Evolutionary conservation across 2,329 filamentous ascomycete species (phyloP).

Genomic region (Sphaerostilbella broomeana): DNA sequence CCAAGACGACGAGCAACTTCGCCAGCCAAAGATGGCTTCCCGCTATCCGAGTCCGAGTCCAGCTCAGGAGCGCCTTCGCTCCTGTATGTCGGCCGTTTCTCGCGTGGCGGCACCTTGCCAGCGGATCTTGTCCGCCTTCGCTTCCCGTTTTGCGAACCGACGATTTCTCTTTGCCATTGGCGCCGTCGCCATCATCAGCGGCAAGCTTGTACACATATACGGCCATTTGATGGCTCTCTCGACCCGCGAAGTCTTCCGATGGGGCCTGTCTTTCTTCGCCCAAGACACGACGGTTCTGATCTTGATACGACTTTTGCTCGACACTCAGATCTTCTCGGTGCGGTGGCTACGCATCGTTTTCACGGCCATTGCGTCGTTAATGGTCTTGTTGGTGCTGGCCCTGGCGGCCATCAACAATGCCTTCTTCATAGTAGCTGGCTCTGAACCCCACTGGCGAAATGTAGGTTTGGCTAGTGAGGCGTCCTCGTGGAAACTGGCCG

Average conservation of each 20-base stretch:
- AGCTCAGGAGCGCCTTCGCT: conserved; percentile 1
- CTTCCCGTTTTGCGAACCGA: conserved; percentile 22
- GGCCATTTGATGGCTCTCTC: conserved; percentile 27
- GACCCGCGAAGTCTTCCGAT: conserved; percentile 23
- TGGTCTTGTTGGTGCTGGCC: conserved; percentile 18
- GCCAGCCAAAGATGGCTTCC: conserved; percentile 12
- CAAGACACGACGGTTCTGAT: conserved; percentile 28
- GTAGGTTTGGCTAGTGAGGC: conserved; percentile 25
- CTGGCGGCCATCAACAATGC: conserved; percentile 19
- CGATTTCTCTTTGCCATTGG: conserved; percentile 28
- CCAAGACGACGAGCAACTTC: conserved; percentile 9
- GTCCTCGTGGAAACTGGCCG: conserved; percentile 23
- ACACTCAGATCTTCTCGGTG: conserved; percentile 17
- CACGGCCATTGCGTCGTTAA: conserved; percentile 15
- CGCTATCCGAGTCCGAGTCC: conserved; percentile 3
- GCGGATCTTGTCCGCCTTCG: conserved; percentile 14
- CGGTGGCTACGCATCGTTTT: conserved; percentile 16
- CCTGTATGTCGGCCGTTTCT: background rate
- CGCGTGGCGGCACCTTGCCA: conserved; percentile 1
- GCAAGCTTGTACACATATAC: conserved; percentile 28
- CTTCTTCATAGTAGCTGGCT: conserved; percentile 23
- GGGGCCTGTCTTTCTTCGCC: conserved; percentile 29
- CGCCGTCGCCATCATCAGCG: conserved; percentile 24
- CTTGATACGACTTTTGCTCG: conserved; percentile 26
- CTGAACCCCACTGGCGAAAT: conserved; percentile 30